These are phyloP conservation scores for Mycosphaerella arachidis DNA, from an alignment of 2,329 filamentous ascomycete species.

Conservation along the genomic window DNA sequence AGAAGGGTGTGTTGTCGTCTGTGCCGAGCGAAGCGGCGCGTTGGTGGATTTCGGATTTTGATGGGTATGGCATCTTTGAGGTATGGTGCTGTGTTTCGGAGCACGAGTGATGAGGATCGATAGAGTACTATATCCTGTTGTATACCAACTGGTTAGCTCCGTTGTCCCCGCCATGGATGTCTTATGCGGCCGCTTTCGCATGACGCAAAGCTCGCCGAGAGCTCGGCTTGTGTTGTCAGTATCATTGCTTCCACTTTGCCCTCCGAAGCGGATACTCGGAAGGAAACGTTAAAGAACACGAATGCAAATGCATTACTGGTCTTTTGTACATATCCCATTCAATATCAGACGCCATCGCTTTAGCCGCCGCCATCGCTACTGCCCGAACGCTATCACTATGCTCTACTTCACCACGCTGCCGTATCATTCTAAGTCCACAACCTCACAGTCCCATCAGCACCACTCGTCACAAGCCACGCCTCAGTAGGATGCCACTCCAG, in stretches of 20 bases:
- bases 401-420: too few species aligned
- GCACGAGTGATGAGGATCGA: neutral
- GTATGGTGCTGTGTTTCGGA: neutral
- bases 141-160: too few species aligned
- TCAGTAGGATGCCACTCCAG: slow-evolving; percentile 93
- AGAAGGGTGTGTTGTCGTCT: slow-evolving; percentile 25
- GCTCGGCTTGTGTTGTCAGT: too few species aligned
- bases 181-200: too few species aligned
- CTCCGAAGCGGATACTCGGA: too few species aligned
- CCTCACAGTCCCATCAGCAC: slow-evolving; percentile 86
- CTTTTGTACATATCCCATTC: too few species aligned
- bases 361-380: neutral
- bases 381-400: neutral
- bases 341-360: neutral
- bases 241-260: too few species aligned
- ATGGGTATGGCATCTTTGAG: slow-evolving; percentile 13
- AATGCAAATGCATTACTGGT: too few species aligned
- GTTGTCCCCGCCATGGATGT: too few species aligned
- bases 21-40: slow-evolving; percentile 21
- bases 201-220: too few species aligned
- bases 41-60: slow-evolving; percentile 20
- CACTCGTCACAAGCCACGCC: slow-evolving; percentile 90
- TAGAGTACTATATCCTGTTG: too few species aligned
- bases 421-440: slow-evolving; percentile 59
- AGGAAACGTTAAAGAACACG: too few species aligned